Evolutionary conservation across 441 rosid species (phyloP).

Genomic region (Hypseocharis bilobata): DNA sequence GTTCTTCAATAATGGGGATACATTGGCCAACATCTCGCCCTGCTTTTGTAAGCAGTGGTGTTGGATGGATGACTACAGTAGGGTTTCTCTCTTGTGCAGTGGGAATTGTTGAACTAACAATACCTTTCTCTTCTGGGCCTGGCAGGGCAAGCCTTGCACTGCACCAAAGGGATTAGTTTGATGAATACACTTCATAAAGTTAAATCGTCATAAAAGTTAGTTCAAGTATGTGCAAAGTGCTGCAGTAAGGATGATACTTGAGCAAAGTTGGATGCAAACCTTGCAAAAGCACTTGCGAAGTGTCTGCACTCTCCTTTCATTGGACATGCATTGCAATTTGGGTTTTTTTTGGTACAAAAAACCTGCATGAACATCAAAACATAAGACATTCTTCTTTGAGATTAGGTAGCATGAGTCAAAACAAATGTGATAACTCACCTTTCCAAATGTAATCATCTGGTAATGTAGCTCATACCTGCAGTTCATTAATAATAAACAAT

Average conservation of each 20-base stretch:
- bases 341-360: slow-evolving; percentile 85
- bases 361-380: slow-evolving; percentile 53
- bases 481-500: neutral
- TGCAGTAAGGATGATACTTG: slow-evolving; percentile 5
- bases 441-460: slow-evolving; percentile 96
- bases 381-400: slow-evolving; percentile 20
- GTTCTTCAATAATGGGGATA: slow-evolving; percentile 75
- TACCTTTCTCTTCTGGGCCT: slow-evolving; percentile 64
- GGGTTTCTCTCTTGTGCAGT: slow-evolving; percentile 28
- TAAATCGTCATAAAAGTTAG: neutral
- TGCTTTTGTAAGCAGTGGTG: slow-evolving; percentile 27
- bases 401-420: slow-evolving; percentile 19
- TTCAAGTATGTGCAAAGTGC: neutral
- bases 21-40: slow-evolving; percentile 22
- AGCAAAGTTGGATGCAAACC: slow-evolving; percentile 39
- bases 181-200: neutral
- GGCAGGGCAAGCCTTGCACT: slow-evolving; percentile 94
- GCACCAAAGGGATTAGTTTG: slow-evolving; percentile 25
- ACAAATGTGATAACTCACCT: slow-evolving; percentile 40
- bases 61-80: slow-evolving; percentile 28
- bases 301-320: slow-evolving; percentile 98
- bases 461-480: slow-evolving; percentile 92
- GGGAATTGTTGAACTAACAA: slow-evolving; percentile 40
- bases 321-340: slow-evolving; percentile 98
- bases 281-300: slow-evolving; percentile 98